A percentile compares a stretch with the other conserved stretches of the same genome.
Conservation (phyloP, 2,329 filamentous ascomycete genomes). For the Stagonosporopsis cucurbitacearum region DNA sequence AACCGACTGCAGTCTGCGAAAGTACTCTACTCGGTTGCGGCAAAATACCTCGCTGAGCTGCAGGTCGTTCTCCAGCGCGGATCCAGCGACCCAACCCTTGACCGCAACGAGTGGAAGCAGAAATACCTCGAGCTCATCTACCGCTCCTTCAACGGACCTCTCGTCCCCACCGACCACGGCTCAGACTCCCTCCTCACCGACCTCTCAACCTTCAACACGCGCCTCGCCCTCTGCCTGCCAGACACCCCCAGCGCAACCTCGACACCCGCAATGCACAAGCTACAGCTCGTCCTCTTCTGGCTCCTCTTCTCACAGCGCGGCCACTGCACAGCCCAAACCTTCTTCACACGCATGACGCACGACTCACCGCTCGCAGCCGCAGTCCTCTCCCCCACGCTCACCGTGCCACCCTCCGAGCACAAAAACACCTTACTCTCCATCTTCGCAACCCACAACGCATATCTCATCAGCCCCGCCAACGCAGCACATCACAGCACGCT, state of each 20-base stretch:
- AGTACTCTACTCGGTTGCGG: constrained; percentile 32
- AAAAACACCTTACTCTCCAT: constrained; percentile 32
- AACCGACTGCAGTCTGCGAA: constrained; percentile 27
- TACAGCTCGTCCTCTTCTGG: constrained; percentile 46
- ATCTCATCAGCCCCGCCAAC: constrained; percentile 15
- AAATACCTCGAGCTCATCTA: constrained; percentile 38
- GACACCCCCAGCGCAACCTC: neutral
- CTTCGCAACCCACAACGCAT: constrained; percentile 26
- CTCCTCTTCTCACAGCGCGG: constrained; percentile 36
- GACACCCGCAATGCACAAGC: constrained; percentile 23
- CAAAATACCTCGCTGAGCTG: constrained; percentile 36
- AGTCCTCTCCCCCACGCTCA: constrained; percentile 24
- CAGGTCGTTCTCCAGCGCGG: constrained; percentile 4
- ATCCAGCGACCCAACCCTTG: neutral
- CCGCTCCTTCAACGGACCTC: constrained; percentile 34
- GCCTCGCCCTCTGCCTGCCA: constrained; percentile 17
- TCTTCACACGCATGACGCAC: constrained; percentile 33
- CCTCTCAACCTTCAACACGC: constrained; percentile 18
- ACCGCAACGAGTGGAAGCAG: constrained; percentile 31
- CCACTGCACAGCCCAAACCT: constrained; percentile 41
- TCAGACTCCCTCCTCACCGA: constrained; percentile 21
- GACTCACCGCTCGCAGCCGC: constrained; percentile 30
- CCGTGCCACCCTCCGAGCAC: constrained; percentile 22
- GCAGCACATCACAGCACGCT: constrained; percentile 11
- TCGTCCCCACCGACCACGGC: constrained; percentile 30